A percentile compares a stretch with the other conserved stretches of the same genome.
Evolutionary conservation across 345 rosid species (phyloP).

Genomic region (Sisymbrium altissimum): DNA sequence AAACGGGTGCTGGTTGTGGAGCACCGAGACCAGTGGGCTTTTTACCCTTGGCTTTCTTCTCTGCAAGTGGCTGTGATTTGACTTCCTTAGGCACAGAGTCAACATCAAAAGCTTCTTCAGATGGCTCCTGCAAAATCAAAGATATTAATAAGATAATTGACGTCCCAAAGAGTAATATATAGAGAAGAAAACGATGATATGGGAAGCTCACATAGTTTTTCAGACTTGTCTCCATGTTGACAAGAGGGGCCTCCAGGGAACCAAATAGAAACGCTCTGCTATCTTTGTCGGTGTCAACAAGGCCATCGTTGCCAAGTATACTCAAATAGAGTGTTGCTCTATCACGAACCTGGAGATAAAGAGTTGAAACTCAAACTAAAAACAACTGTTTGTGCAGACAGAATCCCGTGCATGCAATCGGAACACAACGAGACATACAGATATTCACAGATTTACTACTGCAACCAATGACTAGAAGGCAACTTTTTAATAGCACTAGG

Average conservation of each 20-base stretch:
- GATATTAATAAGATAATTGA: conserved; percentile 21
- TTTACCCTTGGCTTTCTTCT: conserved; percentile 89
- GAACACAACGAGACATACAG: neutral
- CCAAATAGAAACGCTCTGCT: conserved; percentile 73
- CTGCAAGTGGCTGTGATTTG: conserved; percentile 80
- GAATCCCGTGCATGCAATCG: neutral
- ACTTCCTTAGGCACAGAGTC: conserved; percentile 83
- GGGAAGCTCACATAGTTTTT: conserved; percentile 68
- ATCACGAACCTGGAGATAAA: conserved; percentile 76
- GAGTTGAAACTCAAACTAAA: neutral
- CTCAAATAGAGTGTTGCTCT: conserved; percentile 89
- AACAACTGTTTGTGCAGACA: neutral
- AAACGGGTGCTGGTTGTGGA: conserved; percentile 54
- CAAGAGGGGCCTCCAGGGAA: conserved; percentile 73
- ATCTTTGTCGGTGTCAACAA: conserved; percentile 56
- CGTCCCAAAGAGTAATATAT: neutral
- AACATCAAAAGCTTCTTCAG: conserved; percentile 81
- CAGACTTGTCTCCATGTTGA: conserved; percentile 85
- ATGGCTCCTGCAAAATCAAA: conserved; percentile 60
- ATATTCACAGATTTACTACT: neutral
- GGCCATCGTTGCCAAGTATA: conserved; percentile 64
- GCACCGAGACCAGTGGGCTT: conserved; percentile 86
- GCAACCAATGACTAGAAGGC: conserved; percentile 1
- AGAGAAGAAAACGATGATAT: conserved; percentile 10
- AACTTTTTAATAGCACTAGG: neutral